Evolutionary conservation across 768 basidiomycete species (phyloP).

Genomic region (Tricholoma terreum): DNA sequence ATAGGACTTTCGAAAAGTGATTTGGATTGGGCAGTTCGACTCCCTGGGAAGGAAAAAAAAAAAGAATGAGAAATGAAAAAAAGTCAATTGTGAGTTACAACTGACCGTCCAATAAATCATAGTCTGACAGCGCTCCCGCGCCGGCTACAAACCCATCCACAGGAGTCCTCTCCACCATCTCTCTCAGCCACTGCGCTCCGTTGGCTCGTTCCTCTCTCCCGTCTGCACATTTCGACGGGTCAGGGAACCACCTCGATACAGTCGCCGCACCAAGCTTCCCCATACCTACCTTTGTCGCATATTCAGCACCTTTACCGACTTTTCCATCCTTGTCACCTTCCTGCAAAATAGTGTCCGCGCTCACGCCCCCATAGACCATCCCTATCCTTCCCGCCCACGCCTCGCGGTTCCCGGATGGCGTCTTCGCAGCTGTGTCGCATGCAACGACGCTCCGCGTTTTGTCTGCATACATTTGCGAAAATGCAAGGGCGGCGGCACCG

Average conservation of each 20-base stretch:
- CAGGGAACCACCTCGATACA: conserved; percentile 48
- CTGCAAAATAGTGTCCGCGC: conserved; percentile 3
- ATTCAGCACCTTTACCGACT: conserved; percentile 16
- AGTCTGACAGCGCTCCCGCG: conserved; percentile 43
- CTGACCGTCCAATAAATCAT: conserved; percentile 33
- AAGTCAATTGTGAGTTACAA: neutral
- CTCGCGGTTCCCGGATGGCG: conserved; percentile 42
- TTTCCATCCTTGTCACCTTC: conserved; percentile 11
- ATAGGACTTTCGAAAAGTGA: conserved; percentile 24
- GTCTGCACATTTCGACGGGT: conserved; percentile 29
- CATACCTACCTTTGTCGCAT: conserved; percentile 39
- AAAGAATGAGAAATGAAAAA: neutral
- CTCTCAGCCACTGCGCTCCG: conserved; percentile 25
- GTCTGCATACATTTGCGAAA: conserved; percentile 34
- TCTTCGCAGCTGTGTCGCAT: conserved; percentile 45
- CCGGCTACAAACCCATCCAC: conserved; percentile 45
- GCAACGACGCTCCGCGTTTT: conserved; percentile 41
- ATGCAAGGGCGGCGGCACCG: conserved; percentile 48
- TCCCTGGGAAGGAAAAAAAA: neutral
- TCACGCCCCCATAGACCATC: conserved; percentile 28
- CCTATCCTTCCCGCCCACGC: conserved; percentile 49
- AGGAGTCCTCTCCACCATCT: conserved; percentile 38
- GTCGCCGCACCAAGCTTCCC: conserved; percentile 38
- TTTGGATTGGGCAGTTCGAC: conserved; percentile 7
- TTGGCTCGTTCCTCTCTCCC: conserved; percentile 12